A percentile compares a stretch with the other conserved stretches of the same genome.
Evolutionary conservation across 2,329 filamentous ascomycete species (phyloP).

Genomic region (Phaeosphaeriaceae sp.): DNA sequence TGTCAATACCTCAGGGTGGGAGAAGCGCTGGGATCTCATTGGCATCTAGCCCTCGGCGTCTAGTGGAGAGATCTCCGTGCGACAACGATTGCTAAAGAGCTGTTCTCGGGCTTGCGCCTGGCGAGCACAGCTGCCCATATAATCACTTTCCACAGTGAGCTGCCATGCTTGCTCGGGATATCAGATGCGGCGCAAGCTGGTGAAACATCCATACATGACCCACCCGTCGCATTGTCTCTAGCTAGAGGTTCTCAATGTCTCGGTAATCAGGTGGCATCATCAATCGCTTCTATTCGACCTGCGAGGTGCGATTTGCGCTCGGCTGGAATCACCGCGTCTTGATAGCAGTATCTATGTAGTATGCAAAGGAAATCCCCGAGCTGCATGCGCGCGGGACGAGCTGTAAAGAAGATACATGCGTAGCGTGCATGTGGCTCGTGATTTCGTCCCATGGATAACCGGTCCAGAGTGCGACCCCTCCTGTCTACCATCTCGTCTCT

Average conservation of each 20-base stretch:
- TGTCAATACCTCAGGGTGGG: constrained; percentile 19
- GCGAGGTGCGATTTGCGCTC: background rate
- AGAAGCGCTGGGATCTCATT: constrained; percentile 43
- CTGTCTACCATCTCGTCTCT: constrained; percentile 29
- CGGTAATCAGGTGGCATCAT: constrained; percentile 1
- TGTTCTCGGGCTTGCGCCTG: constrained; percentile 15
- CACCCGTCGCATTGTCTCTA: background rate
- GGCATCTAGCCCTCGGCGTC: constrained; percentile 42
- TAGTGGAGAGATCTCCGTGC: constrained; percentile 42
- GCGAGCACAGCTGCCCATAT: background rate
- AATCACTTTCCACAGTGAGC: background rate
- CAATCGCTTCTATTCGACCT: constrained; percentile 1
- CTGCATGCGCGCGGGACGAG: constrained; percentile 39
- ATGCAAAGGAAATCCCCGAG: constrained; percentile 16
- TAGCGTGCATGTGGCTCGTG: constrained; percentile 37
- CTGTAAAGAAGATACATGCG: constrained; percentile 33
- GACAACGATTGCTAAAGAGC: constrained; percentile 39
- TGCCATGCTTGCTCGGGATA: background rate
- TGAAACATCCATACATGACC: background rate
- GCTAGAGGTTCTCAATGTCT: background rate
- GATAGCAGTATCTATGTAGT: background rate
- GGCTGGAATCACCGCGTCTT: background rate
- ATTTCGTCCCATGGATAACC: constrained; percentile 32
- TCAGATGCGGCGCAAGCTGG: background rate
- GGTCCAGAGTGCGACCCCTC: constrained; percentile 29